phyloP scores from a whole-genome alignment of 2,329 filamentous ascomycete species.

The Cadophora sp. region DNA sequence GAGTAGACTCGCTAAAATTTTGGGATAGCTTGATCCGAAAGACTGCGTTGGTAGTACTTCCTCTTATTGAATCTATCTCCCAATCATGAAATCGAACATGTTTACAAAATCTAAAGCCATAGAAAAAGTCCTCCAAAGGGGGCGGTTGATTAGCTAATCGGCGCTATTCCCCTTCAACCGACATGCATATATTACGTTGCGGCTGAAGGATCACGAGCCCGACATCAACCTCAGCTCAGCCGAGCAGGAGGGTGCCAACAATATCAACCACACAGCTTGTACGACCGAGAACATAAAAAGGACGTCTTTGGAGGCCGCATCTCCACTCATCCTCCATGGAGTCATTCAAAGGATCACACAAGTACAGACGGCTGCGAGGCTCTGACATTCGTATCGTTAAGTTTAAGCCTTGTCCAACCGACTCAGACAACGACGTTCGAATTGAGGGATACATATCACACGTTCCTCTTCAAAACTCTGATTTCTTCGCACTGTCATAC shows the following conservation, averaged over 20 bases:
- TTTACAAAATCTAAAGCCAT: no score
- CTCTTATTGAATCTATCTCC: no score
- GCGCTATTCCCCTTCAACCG: background rate
- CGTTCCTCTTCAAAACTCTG: background rate
- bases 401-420: background rate
- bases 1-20: no score
- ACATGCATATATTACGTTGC: background rate
- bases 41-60: no score
- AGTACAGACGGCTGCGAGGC: background rate
- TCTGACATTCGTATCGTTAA: background rate
- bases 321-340: background rate
- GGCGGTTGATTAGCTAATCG: background rate
- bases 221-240: background rate
- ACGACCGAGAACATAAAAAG: no score
- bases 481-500: constrained; percentile 1
- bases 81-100: no score
- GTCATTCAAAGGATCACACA: background rate
- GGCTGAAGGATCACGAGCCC: background rate
- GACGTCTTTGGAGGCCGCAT: background rate
- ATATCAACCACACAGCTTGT: no score
- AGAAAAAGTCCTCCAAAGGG: background rate
- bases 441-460: background rate
- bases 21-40: no score
- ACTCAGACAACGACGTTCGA: background rate
- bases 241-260: no score